Evolutionary conservation across 768 basidiomycete species (phyloP).

Genomic region (Lenzites betulinus): DNA sequence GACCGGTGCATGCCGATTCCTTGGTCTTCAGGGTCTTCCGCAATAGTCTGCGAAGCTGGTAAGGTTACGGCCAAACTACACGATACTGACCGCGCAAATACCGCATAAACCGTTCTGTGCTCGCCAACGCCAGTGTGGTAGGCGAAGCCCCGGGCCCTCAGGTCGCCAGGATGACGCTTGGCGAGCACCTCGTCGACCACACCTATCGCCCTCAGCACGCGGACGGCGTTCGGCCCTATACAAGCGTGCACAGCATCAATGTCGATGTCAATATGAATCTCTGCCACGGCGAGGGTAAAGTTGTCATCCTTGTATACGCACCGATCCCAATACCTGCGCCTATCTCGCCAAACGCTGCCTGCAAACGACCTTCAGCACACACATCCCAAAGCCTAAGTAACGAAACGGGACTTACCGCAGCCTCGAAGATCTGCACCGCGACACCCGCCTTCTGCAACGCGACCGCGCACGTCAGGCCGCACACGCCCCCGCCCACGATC

Average conservation of each 20-base stretch:
- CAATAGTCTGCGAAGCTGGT: neutral
- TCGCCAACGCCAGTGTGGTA: constrained; percentile 43
- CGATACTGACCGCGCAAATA: constrained; percentile 26
- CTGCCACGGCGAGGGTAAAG: no score
- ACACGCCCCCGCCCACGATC: constrained; percentile 60
- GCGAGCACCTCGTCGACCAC: constrained; percentile 43
- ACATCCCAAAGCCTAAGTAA: neutral
- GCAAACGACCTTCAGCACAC: neutral
- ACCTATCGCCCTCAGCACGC: constrained; percentile 47
- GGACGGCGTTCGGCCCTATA: constrained; percentile 53
- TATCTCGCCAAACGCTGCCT: constrained; percentile 52
- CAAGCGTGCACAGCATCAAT: neutral
- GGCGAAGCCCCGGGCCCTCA: constrained; percentile 37
- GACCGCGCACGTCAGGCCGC: constrained; percentile 50
- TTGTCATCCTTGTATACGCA: constrained; percentile 29
- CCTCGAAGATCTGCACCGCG: constrained; percentile 51
- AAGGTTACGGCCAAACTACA: neutral
- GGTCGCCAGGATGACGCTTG: constrained; percentile 37
- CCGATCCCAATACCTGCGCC: constrained; percentile 57
- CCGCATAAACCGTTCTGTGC: constrained; percentile 48
- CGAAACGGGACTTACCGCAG: constrained; percentile 39
- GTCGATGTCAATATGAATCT: no score
- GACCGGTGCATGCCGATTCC: constrained; percentile 51
- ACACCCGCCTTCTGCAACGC: constrained; percentile 46
- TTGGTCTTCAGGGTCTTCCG: constrained; percentile 33